Percentiles rank a stretch among this genome's conserved stretches.
phyloP scores from a whole-genome alignment of 176 grass and related monocot genomes.

The Chrysopogon serrulatus region DNA sequence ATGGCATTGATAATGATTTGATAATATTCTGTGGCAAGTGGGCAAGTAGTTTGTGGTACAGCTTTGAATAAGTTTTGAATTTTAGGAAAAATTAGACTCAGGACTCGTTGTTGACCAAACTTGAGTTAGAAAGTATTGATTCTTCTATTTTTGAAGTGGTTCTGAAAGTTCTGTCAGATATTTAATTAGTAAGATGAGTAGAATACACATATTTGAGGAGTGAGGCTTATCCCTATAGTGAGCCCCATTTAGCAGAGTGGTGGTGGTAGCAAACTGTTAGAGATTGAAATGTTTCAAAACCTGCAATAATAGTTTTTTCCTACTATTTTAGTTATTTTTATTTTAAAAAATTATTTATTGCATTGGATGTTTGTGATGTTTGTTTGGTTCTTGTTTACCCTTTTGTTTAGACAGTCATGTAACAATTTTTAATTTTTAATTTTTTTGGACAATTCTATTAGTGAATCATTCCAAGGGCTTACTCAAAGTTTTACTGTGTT shows the following conservation, averaged over 20 bases:
- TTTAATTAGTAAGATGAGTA: not conserved
- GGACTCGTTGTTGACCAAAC: not conserved
- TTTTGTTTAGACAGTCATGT: not conserved
- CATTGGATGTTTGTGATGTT: not conserved
- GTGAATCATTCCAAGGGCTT: not conserved
- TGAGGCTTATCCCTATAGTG: not conserved
- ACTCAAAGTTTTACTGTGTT: conserved; percentile 9
- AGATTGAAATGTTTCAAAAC: not conserved
- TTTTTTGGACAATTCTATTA: not conserved
- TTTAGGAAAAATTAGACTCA: conserved; percentile 5
- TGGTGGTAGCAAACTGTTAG: not conserved
- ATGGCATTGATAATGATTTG: not conserved
- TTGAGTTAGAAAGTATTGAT: not conserved
- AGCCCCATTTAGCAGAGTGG: not conserved
- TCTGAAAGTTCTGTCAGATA: not conserved
- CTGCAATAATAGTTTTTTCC: not conserved
- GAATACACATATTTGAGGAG: not conserved
- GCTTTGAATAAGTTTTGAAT: not conserved
- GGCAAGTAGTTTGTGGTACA: not conserved
- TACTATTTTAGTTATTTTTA: not conserved
- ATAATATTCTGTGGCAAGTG: not conserved
- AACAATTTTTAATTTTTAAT: not conserved
- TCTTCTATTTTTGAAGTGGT: not conserved
- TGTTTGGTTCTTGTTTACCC: not conserved
- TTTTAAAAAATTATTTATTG: not conserved